These are phyloP conservation scores for Chytridium lagenaria DNA, from an alignment of 371 early-diverging fungal genomes.

Conservation along the genomic window DNA sequence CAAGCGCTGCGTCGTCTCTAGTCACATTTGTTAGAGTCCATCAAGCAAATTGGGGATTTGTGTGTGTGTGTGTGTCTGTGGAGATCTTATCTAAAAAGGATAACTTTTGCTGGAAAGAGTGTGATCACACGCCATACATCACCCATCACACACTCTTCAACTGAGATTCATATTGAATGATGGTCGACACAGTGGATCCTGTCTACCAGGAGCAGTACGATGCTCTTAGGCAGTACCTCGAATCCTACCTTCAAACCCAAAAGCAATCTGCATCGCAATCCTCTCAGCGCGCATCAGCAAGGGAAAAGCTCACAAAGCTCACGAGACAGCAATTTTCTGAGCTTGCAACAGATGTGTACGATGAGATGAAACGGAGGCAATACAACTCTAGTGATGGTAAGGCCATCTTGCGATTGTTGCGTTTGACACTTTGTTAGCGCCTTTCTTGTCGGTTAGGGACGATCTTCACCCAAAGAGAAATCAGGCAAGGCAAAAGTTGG, in stretches of 20 bases:
- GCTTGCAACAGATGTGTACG: slow-evolving; percentile 93
- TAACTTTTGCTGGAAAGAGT: too few species aligned
- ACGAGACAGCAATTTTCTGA: slow-evolving; percentile 89
- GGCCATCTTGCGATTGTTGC: background rate
- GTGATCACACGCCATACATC: background rate
- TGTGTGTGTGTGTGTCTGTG: too few species aligned
- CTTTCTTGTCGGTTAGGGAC: slow-evolving; percentile 81
- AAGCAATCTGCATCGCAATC: slow-evolving; percentile 21
- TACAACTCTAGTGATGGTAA: slow-evolving; percentile 67
- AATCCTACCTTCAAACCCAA: slow-evolving; percentile 38
- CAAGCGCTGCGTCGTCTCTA: too few species aligned
- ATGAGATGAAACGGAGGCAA: slow-evolving; percentile 84
- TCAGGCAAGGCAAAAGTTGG: slow-evolving; percentile 95
- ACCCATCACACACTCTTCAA: background rate
- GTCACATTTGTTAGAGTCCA: too few species aligned
- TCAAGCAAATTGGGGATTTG: too few species aligned
- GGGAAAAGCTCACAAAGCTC: slow-evolving; percentile 85
- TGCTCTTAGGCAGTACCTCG: slow-evolving; percentile 38
- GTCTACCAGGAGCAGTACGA: slow-evolving; percentile 38
- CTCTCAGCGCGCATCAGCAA: slow-evolving; percentile 59
- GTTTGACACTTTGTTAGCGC: slow-evolving; percentile 58
- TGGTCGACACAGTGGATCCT: background rate
- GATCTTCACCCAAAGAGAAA: slow-evolving; percentile 95
- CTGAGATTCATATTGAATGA: background rate
- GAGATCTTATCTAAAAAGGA: too few species aligned